Conservation (phyloP, 202 grass and related monocot genomes). For the Dendrocalamus latiflorus region DNA sequence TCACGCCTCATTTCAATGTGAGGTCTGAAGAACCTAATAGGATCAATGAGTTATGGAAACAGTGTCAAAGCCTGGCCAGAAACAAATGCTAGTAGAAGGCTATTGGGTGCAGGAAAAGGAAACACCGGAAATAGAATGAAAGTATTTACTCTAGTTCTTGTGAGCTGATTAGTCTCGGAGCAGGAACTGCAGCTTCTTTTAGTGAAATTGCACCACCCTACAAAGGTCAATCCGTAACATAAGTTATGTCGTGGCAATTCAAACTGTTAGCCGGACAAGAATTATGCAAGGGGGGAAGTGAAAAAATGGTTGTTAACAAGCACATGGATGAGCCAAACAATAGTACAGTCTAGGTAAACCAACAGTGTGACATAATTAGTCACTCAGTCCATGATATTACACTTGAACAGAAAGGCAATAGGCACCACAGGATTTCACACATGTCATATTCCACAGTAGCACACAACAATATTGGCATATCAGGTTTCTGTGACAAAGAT, state of each 20-base stretch:
- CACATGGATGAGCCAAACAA: too few relatives aligned
- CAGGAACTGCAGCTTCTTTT: slow-evolving; percentile 66
- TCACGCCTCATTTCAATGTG: slow-evolving; percentile 74
- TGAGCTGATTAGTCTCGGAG: too few relatives aligned
- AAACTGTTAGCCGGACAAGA: too few relatives aligned
- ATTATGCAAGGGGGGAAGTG: too few relatives aligned
- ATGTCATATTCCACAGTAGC: too few relatives aligned
- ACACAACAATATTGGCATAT: too few relatives aligned
- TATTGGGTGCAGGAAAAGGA: background rate
- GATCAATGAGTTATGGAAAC: slow-evolving; percentile 4
- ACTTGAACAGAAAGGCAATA: background rate
- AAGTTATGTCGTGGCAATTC: background rate
- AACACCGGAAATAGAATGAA: background rate
- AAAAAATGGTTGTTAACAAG: too few relatives aligned
- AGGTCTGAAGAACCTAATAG: slow-evolving; percentile 65
- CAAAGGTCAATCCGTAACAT: background rate
- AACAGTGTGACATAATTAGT: background rate
- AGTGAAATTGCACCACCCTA: slow-evolving; percentile 89
- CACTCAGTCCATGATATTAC: background rate
- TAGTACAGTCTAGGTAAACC: background rate
- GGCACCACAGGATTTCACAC: too few relatives aligned
- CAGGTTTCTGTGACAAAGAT: too few relatives aligned
- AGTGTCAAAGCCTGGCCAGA: slow-evolving; percentile 16
- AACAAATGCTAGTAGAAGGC: slow-evolving; percentile 15
- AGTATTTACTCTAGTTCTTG: slow-evolving; percentile 84